These are phyloP conservation scores for Claviceps pusilla DNA, from an alignment of 2,329 filamentous ascomycete genomes.

Conservation along the genomic window DNA sequence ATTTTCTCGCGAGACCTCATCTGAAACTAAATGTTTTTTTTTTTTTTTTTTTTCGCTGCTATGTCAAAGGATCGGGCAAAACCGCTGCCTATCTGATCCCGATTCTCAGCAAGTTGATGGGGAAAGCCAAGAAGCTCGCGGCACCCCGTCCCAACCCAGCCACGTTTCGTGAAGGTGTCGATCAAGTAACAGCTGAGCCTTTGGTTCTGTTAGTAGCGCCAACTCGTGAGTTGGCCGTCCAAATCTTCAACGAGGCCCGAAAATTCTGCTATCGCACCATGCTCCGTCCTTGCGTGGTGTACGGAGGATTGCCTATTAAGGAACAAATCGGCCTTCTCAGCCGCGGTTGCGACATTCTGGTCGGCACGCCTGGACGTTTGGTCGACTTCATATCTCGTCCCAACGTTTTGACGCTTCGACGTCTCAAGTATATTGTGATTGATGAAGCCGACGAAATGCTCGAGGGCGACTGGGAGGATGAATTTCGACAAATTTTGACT, in stretches of 20 bases:
- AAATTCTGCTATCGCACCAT: constrained; percentile 90
- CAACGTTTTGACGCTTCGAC: constrained; percentile 52
- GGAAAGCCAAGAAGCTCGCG: constrained; percentile 78
- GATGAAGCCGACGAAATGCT: constrained; percentile 96
- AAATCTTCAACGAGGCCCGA: constrained; percentile 89
- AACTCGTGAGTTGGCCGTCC: constrained; percentile 77
- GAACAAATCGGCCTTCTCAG: constrained; percentile 59
- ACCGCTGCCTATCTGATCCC: constrained; percentile 87
- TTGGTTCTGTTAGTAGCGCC: constrained; percentile 75
- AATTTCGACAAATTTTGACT: constrained; percentile 60
- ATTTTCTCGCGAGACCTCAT: not conserved
- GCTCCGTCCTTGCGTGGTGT: constrained; percentile 79
- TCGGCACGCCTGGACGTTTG: constrained; percentile 77
- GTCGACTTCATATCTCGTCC: constrained; percentile 67
- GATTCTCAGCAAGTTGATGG: constrained; percentile 82
- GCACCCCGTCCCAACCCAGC: constrained; percentile 57
- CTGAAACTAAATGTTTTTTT: not conserved
- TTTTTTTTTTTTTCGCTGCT: too few relatives aligned
- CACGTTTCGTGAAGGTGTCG: constrained; percentile 34
- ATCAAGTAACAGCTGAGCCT: constrained; percentile 60
- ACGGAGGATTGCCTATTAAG: constrained; percentile 63
- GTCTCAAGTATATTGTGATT: constrained; percentile 68
- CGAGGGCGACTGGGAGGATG: constrained; percentile 58
- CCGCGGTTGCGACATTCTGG: constrained; percentile 77
- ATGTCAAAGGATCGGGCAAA: constrained; percentile 76